phyloP scores from a whole-genome alignment of 805 yeast genomes.

The Candida michaelii region DNA sequence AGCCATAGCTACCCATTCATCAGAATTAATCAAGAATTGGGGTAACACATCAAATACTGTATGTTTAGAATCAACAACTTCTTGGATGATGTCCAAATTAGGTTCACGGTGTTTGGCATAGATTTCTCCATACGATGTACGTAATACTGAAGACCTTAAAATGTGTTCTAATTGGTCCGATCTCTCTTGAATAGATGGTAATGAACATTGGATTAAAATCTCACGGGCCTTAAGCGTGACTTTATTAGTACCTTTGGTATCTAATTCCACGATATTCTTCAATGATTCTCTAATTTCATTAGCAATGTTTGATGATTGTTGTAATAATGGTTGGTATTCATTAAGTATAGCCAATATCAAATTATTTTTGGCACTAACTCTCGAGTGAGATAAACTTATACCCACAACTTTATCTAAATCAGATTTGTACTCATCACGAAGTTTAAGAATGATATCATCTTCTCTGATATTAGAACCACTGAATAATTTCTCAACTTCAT shows the following conservation, averaged over 20 bases:
- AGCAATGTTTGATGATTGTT: slow-evolving; percentile 68
- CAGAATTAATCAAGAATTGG: slow-evolving; percentile 81
- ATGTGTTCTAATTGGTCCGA: slow-evolving; percentile 97
- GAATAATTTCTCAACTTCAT: slow-evolving; percentile 74
- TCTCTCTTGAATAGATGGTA: slow-evolving; percentile 95
- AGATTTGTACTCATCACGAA: slow-evolving; percentile 85
- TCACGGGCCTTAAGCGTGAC: slow-evolving; percentile 95
- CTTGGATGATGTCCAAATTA: slow-evolving; percentile 73
- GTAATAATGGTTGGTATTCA: slow-evolving; percentile 77
- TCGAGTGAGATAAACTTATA: slow-evolving; percentile 82
- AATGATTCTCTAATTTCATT: slow-evolving; percentile 67
- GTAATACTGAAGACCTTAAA: slow-evolving; percentile 85
- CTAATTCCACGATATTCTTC: slow-evolving; percentile 81
- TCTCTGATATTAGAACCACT: slow-evolving; percentile 74
- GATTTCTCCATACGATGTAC: slow-evolving; percentile 83
- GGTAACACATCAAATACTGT: slow-evolving; percentile 94
- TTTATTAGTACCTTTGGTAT: slow-evolving; percentile 86
- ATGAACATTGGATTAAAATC: slow-evolving; percentile 91
- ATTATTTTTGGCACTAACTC: slow-evolving; percentile 91
- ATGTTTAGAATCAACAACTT: slow-evolving; percentile 93
- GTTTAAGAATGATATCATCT: slow-evolving; percentile 81
- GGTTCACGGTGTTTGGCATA: slow-evolving; percentile 78
- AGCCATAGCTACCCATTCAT: slow-evolving; percentile 88
- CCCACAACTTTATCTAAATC: slow-evolving; percentile 71
- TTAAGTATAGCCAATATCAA: slow-evolving; percentile 81